Percentiles rank a stretch among this genome's conserved stretches.
These are phyloP conservation scores for Kernera saxatilis DNA, from an alignment of 345 rosid genomes.

Conservation along the genomic window DNA sequence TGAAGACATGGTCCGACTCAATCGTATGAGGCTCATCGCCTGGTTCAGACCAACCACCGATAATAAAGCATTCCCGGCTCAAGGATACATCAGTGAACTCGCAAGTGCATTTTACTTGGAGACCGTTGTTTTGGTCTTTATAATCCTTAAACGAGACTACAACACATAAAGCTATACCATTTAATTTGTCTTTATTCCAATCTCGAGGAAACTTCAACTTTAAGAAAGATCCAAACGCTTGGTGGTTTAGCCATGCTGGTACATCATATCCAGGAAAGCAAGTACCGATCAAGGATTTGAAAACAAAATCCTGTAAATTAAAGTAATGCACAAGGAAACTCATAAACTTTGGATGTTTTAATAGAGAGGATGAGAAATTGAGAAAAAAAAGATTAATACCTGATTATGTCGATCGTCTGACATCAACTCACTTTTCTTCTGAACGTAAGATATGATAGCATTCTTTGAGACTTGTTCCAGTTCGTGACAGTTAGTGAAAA, in stretches of 20 bases:
- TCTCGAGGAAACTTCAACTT: neutral
- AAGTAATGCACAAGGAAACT: neutral
- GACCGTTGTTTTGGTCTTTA: neutral
- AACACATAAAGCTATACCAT: neutral
- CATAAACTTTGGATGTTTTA: neutral
- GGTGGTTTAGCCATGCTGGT: constrained; percentile 4
- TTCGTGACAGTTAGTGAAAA: neutral
- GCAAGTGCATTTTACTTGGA: neutral
- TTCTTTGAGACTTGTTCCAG: constrained; percentile 2
- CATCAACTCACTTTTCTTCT: neutral
- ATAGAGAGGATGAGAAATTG: neutral
- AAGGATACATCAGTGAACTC: neutral
- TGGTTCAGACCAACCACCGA: constrained; percentile 12
- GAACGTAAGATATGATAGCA: neutral
- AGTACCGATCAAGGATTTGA: neutral
- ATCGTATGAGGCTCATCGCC: neutral
- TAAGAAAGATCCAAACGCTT: neutral
- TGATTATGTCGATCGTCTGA: neutral
- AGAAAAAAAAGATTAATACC: neutral
- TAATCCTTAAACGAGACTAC: neutral
- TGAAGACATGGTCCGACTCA: constrained; percentile 10
- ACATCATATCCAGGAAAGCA: constrained; percentile 18
- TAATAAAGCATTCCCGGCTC: neutral
- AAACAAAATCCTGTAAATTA: constrained; percentile 12
- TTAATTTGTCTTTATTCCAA: neutral